A percentile compares a stretch with the other conserved stretches of the same genome.
Conservation (phyloP, 2,329 filamentous ascomycete species). For the Arthrobotrys sphaeroides region DNA sequence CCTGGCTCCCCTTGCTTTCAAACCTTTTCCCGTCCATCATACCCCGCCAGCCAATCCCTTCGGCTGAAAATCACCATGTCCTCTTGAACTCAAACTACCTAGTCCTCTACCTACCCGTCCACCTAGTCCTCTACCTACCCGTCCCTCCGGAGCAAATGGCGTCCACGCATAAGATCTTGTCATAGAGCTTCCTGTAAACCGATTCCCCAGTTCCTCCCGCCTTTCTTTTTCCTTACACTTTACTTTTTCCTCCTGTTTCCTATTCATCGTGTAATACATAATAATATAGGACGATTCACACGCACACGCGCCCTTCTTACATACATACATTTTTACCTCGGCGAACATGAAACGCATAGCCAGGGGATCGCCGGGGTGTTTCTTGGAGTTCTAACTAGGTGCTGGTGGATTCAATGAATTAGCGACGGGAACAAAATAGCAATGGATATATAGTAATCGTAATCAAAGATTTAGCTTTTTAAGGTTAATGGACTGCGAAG, state of each 20-base stretch:
- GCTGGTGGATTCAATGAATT: not conserved
- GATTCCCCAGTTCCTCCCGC: not conserved
- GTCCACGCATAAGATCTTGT: slow-evolving; percentile 14
- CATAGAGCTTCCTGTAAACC: slow-evolving; percentile 16
- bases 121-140: not conserved
- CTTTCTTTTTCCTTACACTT: not conserved
- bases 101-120: too few species aligned
- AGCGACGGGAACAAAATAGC: not conserved
- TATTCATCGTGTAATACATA: slow-evolving; percentile 24
- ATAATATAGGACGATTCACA: slow-evolving; percentile 10
- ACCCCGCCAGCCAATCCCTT: not conserved
- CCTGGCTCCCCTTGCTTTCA: slow-evolving; percentile 19
- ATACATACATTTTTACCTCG: slow-evolving; percentile 6
- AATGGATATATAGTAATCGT: not conserved
- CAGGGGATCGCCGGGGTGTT: not conserved
- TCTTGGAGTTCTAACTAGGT: too few species aligned
- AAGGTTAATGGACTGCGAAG: not conserved
- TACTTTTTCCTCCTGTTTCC: slow-evolving; percentile 11
- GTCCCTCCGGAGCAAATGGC: not conserved
- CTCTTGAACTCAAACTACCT: not conserved
- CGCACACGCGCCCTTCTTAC: too few species aligned
- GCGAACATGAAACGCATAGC: slow-evolving; percentile 33
- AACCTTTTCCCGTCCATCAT: not conserved
- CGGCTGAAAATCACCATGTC: too few species aligned
- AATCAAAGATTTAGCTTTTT: too few species aligned